These are phyloP conservation scores for Talaromyces pinophilus DNA, from an alignment of 2,329 filamentous ascomycete species.

Conservation along the genomic window DNA sequence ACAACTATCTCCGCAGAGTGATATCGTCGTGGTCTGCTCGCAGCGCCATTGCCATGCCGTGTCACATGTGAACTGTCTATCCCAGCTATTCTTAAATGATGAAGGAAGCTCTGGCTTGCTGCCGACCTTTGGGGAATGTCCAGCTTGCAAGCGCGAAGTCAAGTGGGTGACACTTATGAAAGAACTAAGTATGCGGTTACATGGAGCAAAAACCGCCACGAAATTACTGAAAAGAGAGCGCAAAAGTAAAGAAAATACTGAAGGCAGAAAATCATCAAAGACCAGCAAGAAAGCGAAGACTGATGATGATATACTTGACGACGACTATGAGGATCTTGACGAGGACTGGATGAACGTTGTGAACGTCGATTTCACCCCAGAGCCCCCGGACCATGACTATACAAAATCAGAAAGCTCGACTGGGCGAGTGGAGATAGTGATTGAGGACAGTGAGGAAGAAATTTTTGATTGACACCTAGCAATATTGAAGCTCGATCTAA, in stretches of 20 bases:
- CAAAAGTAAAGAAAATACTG: constrained; percentile 27
- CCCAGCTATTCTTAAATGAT: constrained; percentile 52
- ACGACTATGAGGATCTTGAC: constrained; percentile 28
- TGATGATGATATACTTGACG: constrained; percentile 10
- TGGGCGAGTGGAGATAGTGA: constrained; percentile 44
- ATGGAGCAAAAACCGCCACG: constrained; percentile 69
- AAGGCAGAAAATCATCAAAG: constrained; percentile 21
- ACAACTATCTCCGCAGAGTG: constrained; percentile 38
- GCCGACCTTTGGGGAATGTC: constrained; percentile 70
- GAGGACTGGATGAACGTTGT: constrained; percentile 39
- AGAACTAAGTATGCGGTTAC: constrained; percentile 72
- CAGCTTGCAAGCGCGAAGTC: constrained; percentile 63
- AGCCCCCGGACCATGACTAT: constrained; percentile 25
- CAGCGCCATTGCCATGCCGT: constrained; percentile 49
- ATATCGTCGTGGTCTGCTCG: constrained; percentile 56
- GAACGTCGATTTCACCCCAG: constrained; percentile 33
- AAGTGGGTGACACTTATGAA: constrained; percentile 78
- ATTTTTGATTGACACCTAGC: constrained; percentile 14
- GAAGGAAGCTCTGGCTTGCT: constrained; percentile 53
- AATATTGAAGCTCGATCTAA: not conserved
- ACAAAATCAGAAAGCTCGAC: constrained; percentile 23
- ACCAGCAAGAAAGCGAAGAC: not conserved
- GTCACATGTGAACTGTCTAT: constrained; percentile 60
- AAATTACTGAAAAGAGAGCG: constrained; percentile 62
- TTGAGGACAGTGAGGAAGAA: constrained; percentile 35